These are phyloP conservation scores for Fomes fomentarius DNA, from an alignment of 1,284 basidiomycete genomes.

Conservation along the genomic window DNA sequence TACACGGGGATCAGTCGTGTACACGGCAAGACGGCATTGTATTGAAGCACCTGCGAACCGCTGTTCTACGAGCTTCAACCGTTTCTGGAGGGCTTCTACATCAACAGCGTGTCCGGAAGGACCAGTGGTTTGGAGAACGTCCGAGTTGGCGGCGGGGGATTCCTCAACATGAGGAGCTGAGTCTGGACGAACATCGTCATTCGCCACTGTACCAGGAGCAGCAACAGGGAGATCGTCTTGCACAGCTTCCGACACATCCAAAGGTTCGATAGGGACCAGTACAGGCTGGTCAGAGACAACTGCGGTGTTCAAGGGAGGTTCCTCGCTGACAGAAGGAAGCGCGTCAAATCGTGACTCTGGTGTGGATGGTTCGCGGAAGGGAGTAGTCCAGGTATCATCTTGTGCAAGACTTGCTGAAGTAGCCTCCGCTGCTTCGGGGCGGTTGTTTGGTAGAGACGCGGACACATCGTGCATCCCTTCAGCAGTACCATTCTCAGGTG, in stretches of 20 bases:
- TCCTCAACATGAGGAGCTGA: background rate
- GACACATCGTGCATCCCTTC: too few relatives aligned
- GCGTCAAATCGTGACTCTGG: too few relatives aligned
- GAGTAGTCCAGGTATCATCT: too few relatives aligned
- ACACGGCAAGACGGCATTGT: too few relatives aligned
- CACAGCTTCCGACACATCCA: background rate
- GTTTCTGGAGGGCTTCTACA: constrained; percentile 63
- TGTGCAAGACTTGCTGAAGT: background rate
- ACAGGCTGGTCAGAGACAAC: background rate
- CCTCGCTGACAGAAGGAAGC: too few relatives aligned
- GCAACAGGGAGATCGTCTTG: background rate
- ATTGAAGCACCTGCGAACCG: constrained; percentile 72
- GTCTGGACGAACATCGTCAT: background rate
- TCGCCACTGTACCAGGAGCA: background rate
- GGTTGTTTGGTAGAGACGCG: too few relatives aligned
- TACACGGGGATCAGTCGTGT: constrained; percentile 32
- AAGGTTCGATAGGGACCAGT: background rate
- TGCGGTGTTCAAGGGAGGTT: too few relatives aligned
- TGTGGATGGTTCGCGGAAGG: too few relatives aligned
- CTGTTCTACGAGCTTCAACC: constrained; percentile 70
- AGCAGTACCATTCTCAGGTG: too few relatives aligned
- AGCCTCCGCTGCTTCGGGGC: too few relatives aligned
- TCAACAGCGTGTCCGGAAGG: constrained; percentile 22
- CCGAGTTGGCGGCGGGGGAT: background rate
- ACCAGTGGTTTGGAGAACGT: background rate